Evolutionary conservation across 2,329 filamentous ascomycete species (phyloP).

Genomic region (Penicillium sp.): DNA sequence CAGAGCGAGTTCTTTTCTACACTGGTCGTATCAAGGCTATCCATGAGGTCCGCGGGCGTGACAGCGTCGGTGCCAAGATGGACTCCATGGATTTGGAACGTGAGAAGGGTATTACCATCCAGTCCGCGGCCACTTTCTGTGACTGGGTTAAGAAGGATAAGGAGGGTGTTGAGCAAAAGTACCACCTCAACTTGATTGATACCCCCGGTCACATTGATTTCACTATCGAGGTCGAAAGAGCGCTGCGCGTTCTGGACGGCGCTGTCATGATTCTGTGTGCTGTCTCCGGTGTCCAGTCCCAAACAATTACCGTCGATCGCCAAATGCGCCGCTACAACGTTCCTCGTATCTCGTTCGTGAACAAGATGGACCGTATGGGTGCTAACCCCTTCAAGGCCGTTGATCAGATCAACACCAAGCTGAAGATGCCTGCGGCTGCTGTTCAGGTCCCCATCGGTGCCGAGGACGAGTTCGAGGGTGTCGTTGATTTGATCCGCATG

Average conservation of each 20-base stretch:
- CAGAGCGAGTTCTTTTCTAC: conserved; percentile 96
- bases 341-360: conserved; percentile 91
- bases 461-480: conserved; percentile 87
- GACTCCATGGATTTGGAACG: conserved; percentile 98
- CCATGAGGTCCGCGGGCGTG: conserved; percentile 86
- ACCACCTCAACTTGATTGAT: conserved; percentile 98
- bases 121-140: conserved; percentile 95
- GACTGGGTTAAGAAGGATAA: conserved; percentile 85
- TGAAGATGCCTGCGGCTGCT: conserved; percentile 88
- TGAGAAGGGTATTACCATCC: conserved; percentile 98
- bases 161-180: conserved; percentile 79
- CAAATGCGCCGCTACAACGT: conserved; percentile 99
- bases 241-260: conserved; percentile 88
- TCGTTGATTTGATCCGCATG: conserved; percentile 90
- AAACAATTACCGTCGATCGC: conserved; percentile 96
- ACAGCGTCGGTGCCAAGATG: conserved; percentile 97
- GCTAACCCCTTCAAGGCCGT: conserved; percentile 97
- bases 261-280: conserved; percentile 98
- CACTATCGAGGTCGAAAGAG: conserved; percentile 96
- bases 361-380: conserved; percentile 99
- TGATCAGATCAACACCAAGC: conserved; percentile 95
- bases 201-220: conserved; percentile 99
- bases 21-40: conserved; percentile 95
- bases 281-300: conserved; percentile 93
- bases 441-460: conserved; percentile 91